These are phyloP conservation scores for Lophium mytilinum DNA, from an alignment of 495 filamentous ascomycete genomes.

Conservation along the genomic window DNA sequence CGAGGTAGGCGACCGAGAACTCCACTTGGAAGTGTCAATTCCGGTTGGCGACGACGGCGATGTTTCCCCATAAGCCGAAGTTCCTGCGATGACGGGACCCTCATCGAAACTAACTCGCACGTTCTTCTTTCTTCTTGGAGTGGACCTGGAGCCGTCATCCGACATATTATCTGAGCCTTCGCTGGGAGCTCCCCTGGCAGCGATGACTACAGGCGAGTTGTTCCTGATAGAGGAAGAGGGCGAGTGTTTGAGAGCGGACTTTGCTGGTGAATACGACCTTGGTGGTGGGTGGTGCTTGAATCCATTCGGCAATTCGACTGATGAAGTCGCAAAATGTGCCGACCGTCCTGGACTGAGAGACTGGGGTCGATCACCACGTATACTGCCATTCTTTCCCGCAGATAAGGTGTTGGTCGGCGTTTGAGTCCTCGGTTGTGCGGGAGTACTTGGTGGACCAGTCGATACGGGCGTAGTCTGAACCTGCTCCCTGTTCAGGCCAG, in stretches of 20 bases:
- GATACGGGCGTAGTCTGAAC: no score
- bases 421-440: not conserved
- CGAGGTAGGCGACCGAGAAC: not conserved
- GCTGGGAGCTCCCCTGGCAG: conserved; percentile 39
- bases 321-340: conserved; percentile 62
- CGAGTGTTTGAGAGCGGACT: conserved; percentile 74
- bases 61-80: conserved; percentile 38
- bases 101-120: conserved; percentile 86
- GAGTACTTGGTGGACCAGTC: conserved; percentile 3
- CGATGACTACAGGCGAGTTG: conserved; percentile 22
- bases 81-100: conserved; percentile 51
- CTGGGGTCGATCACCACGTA: conserved; percentile 29
- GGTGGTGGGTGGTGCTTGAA: conserved; percentile 65
- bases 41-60: conserved; percentile 11
- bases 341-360: conserved; percentile 58
- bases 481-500: not conserved
- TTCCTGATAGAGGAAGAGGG: conserved; percentile 34
- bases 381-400: not conserved
- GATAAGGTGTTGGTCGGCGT: not conserved
- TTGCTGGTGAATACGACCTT: conserved; percentile 73
- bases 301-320: conserved; percentile 42
- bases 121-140: conserved; percentile 51
- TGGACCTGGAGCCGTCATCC: conserved; percentile 47
- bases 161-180: conserved; percentile 56
- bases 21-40: conserved; percentile 14